Base-by-base conservation (phyloP, 1,284 basidiomycete species). In the Omphalotus olearius region DNA sequence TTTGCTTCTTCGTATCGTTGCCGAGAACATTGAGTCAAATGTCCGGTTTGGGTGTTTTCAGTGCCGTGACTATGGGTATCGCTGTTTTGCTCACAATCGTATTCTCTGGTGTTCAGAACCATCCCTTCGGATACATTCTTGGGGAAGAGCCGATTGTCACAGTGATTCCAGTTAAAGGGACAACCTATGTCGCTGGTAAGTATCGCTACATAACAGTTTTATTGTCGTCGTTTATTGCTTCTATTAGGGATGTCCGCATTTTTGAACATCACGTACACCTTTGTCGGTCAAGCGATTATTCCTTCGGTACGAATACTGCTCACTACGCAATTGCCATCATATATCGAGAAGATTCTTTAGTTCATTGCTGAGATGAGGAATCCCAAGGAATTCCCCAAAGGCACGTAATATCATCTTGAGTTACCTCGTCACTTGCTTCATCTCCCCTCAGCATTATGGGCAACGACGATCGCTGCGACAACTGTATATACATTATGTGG, bases 331-430 rank as follows among this genome's bases (percentile, higher is more conserved):
- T 33, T 13, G 2, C 30, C 13, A 13, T 33, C 7, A n/a, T 10
- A 33, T 33, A 10, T 33, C 30, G 30, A 33, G 13, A 33, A 4
- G 13, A 9, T 18, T 6, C n/a, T 50, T 16, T 56, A 71, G 60
- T 80, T 80, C 57, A 79, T 80, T 51, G 75, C 75, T 2, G 79
- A 81, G 60, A 81, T 82, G 79, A 70, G 72, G 58, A 68, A 78
- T 23, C 81, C 80, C 0, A 73, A 75, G 52, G 83, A 87, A 54
- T 88, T 88, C 67, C 80, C 80, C 20, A 85, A 84, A 62, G 70
- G 70, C 67, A 44, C 26, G 37, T n/a, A 64, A 62, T 1, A 57
- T 66, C 11, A 60, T 46, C 17, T 25, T 4, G n/a, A n/a, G n/a
- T n/a, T 20, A 25, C 1, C 17, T n/a, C 3, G 13, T 50, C 20